These are phyloP conservation scores for Houttuynia cordata DNA, from an alignment of 164 flowering plant species.

Conservation along the genomic window DNA sequence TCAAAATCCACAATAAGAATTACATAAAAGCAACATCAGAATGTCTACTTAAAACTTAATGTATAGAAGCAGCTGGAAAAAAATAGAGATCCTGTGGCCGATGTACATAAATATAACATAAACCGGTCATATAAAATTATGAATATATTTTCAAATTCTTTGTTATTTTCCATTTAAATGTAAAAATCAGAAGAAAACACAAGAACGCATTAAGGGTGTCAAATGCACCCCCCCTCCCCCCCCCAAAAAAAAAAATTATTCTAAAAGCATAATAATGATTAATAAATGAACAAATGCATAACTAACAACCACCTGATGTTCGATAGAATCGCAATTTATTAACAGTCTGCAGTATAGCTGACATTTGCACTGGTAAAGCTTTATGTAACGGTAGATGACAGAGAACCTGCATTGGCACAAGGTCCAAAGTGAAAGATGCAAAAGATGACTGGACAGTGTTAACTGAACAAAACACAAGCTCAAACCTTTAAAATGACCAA, in stretches of 20 bases:
- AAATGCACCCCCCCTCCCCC: too few relatives aligned
- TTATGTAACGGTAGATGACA: constrained; percentile 80
- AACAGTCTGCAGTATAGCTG: constrained; percentile 80
- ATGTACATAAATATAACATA: too few relatives aligned
- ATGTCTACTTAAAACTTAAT: too few relatives aligned
- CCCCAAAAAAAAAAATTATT: not conserved
- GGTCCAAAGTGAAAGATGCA: constrained; percentile 4
- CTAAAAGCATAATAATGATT: not conserved
- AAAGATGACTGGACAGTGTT: not conserved
- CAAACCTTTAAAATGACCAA: constrained; percentile 58
- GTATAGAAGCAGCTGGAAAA: too few relatives aligned
- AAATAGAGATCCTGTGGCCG: too few relatives aligned
- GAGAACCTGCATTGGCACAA: constrained; percentile 47
- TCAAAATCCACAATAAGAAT: constrained; percentile 18
- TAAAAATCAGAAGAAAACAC: too few relatives aligned
- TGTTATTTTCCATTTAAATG: too few relatives aligned
- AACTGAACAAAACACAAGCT: not conserved
- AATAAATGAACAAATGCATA: not conserved
- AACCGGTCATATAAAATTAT: too few relatives aligned
- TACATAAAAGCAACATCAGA: too few relatives aligned
- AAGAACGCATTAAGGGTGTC: too few relatives aligned
- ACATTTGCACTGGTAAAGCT: constrained; percentile 79
- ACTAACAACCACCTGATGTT: constrained; percentile 46
- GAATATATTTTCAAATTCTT: too few relatives aligned
- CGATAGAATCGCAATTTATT: constrained; percentile 76